These are phyloP conservation scores for Pyricularia sp. DNA, from an alignment of 2,329 filamentous ascomycete genomes.

Conservation along the genomic window DNA sequence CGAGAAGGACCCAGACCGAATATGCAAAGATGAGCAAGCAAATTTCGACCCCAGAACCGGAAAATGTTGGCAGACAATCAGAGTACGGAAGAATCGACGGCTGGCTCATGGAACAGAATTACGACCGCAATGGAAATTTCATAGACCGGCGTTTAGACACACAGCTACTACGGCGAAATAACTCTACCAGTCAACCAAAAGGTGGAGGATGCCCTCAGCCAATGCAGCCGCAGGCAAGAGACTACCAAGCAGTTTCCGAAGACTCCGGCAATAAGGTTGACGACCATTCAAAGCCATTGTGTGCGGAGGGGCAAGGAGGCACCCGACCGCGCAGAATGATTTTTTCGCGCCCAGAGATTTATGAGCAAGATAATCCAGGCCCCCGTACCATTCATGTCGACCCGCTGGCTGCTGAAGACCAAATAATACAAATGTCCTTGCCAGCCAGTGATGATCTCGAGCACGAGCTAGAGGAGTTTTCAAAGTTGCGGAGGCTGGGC, in stretches of 20 bases:
- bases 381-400: conserved; percentile 25
- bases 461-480: conserved; percentile 16
- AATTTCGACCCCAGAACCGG: background rate
- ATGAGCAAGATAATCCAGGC: background rate
- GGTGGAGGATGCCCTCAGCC: background rate
- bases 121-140: background rate
- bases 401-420: conserved; percentile 7
- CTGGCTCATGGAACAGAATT: background rate
- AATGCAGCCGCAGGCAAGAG: background rate
- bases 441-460: conserved; percentile 16
- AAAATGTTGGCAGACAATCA: background rate
- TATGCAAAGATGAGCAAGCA: background rate
- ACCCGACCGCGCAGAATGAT: background rate
- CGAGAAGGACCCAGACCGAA: background rate
- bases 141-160: background rate
- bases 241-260: background rate
- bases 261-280: background rate
- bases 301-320: background rate
- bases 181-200: background rate
- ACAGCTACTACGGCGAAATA: background rate
- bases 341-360: background rate
- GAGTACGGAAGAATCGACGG: background rate
- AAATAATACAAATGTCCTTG: conserved; percentile 15
- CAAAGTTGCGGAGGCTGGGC: conserved; percentile 15
- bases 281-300: background rate